These are phyloP conservation scores for Fusarium udum DNA, from an alignment of 2,329 filamentous ascomycete species.

Conservation along the genomic window DNA sequence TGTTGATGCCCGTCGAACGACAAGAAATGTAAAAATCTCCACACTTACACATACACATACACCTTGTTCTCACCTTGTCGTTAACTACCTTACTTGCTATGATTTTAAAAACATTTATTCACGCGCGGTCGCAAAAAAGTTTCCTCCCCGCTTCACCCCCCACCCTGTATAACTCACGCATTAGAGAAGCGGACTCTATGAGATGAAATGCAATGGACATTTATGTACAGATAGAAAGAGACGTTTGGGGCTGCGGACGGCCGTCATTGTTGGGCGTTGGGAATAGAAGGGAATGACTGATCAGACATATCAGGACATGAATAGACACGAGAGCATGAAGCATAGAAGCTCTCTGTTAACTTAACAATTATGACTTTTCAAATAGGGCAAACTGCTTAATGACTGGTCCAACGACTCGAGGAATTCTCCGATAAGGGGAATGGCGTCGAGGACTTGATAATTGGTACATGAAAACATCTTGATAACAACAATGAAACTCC, in stretches of 20 bases:
- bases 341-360: slow-evolving; percentile 39
- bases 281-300: slow-evolving; percentile 41
- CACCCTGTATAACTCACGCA: slow-evolving; percentile 15
- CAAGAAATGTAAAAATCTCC: slow-evolving; percentile 41
- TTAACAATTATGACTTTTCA: not conserved
- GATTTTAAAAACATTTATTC: slow-evolving; percentile 22
- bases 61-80: slow-evolving; percentile 29
- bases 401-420: not conserved
- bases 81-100: slow-evolving; percentile 26
- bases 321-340: slow-evolving; percentile 43
- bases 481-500: slow-evolving; percentile 9
- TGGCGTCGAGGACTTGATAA: not conserved
- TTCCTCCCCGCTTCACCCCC: slow-evolving; percentile 6
- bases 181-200: slow-evolving; percentile 31
- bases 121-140: slow-evolving; percentile 15
- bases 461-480: not conserved
- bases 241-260: slow-evolving; percentile 30
- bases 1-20: slow-evolving; percentile 49
- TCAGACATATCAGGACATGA: slow-evolving; percentile 36
- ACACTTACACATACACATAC: slow-evolving; percentile 18
- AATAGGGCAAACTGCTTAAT: not conserved
- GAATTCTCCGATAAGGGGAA: not conserved
- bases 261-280: slow-evolving; percentile 46
- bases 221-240: slow-evolving; percentile 43
- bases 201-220: slow-evolving; percentile 38